Evolutionary conservation across 2,329 filamentous ascomycete genomes (phyloP), one percentile per base, ranked within the genome.

Genomic region (Beauveria sp.): DNA sequence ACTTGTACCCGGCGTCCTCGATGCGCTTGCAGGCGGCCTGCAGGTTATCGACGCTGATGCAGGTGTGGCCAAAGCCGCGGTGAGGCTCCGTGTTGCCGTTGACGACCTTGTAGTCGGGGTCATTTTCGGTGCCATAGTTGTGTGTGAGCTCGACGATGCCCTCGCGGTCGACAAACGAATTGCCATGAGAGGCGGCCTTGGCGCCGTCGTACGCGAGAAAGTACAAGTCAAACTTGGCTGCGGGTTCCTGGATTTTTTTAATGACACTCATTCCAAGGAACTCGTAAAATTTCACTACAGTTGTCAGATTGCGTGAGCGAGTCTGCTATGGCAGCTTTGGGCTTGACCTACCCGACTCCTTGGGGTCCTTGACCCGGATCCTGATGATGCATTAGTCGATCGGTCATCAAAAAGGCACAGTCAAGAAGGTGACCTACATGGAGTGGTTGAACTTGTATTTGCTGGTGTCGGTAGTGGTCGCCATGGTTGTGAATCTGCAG

Each of bases 361-460:
- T 88, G 12, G 93, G 93, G 77, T 99, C 92, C 77, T 97, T 97
- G 71, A 97, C 89, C 74, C 93, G 89, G 72, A 96, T 81, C 91
- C 91, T 94, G 64, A 9, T 4, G 56, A 30, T 59, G 61, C 7
- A 56, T 65, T 37, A 69, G 58, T n/a, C 63, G 63, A 51, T 59
- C 6, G 26, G 5, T 16, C n/a, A 9, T 24, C 34, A 3, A n/a
- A 40, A 37, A 18, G 10, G 5, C 30, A 24, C 3, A 24, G 14
- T 14, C 5, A 40, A 10, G 5, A 40, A 16, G 6, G n/a, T 22
- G n/a, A 40, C 81, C 71, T 71, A 85, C 93, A 97, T 97, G 61
- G 90, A 89, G 80, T 94, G 90, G 76, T 94, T 93, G 73, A 88
- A 80, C 75, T 94, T 90, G 77, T 97, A 97, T 64, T 83, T 90